Evolutionary conservation across 2,329 filamentous ascomycete genomes (phyloP).

Genomic region (Ophiostoma ips): DNA sequence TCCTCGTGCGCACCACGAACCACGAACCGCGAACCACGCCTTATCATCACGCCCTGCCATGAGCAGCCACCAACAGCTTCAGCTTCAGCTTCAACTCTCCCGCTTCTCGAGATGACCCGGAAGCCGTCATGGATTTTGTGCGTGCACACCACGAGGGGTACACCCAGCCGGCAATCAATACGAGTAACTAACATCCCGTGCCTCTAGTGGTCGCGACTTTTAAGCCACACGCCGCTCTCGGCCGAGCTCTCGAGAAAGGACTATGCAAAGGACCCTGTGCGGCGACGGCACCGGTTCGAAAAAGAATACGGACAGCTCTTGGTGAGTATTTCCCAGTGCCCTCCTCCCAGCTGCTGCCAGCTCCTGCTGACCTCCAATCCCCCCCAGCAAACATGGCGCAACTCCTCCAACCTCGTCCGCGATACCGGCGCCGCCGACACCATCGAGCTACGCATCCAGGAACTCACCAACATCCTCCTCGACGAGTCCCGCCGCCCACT

Average conservation of each 20-base stretch:
- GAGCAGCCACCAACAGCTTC: neutral
- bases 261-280: conserved; percentile 46
- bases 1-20: neutral
- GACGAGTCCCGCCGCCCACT: conserved; percentile 81
- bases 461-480: conserved; percentile 58
- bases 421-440: conserved; percentile 49
- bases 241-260: conserved; percentile 42
- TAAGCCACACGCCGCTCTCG: conserved; percentile 47
- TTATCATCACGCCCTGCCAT: neutral
- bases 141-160: conserved; percentile 16
- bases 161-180: too few relatives aligned
- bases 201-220: conserved; percentile 58
- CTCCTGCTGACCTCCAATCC: neutral
- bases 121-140: conserved; percentile 43
- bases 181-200: too few relatives aligned
- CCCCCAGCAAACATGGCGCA: conserved; percentile 43
- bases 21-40: neutral
- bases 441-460: conserved; percentile 47
- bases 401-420: conserved; percentile 43
- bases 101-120: conserved; percentile 29
- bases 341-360: neutral
- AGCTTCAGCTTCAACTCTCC: neutral
- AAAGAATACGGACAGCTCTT: conserved; percentile 50
- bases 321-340: too few relatives aligned
- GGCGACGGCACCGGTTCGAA: conserved; percentile 51